Conservation (phyloP, 2,329 filamentous ascomycete genomes). For the Fusarium sp. region DNA sequence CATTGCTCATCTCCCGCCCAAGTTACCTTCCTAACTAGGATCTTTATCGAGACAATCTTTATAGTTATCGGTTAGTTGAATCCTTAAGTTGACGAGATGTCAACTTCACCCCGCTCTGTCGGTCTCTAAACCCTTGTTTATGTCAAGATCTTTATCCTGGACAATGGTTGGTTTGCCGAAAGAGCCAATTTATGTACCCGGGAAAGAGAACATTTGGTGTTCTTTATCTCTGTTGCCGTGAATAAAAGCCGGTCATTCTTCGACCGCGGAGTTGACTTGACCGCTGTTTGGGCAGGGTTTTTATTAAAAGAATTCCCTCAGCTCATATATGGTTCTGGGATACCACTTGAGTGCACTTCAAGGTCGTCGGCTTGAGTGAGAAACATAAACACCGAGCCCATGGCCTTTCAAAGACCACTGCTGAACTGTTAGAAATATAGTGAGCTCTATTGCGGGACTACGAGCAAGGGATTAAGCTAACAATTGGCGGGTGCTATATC, state of each 20-base stretch:
- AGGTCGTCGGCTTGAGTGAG: background rate
- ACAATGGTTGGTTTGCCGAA: background rate
- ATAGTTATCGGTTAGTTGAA: slow-evolving; percentile 12
- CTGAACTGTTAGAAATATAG: rapidly evolving
- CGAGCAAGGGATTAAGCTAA: too few relatives aligned
- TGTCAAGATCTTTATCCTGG: background rate
- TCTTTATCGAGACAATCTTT: slow-evolving; percentile 22
- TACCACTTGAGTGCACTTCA: background rate
- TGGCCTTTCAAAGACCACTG: background rate
- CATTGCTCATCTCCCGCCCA: slow-evolving; percentile 7
- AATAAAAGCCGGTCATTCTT: background rate
- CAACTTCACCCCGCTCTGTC: slow-evolving; percentile 13
- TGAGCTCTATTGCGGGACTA: too few relatives aligned
- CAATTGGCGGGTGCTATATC: background rate
- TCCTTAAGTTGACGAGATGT: background rate
- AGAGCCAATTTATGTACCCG: background rate
- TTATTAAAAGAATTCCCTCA: background rate
- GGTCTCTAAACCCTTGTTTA: background rate
- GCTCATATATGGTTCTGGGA: background rate
- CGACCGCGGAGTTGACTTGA: background rate
- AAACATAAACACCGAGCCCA: background rate
- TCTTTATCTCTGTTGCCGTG: background rate
- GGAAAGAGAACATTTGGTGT: background rate
- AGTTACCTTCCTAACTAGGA: slow-evolving; percentile 28
- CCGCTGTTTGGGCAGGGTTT: background rate